Base-by-base conservation (phyloP, 2,329 filamentous ascomycete species). In the Neocatenulostroma microsporum region DNA sequence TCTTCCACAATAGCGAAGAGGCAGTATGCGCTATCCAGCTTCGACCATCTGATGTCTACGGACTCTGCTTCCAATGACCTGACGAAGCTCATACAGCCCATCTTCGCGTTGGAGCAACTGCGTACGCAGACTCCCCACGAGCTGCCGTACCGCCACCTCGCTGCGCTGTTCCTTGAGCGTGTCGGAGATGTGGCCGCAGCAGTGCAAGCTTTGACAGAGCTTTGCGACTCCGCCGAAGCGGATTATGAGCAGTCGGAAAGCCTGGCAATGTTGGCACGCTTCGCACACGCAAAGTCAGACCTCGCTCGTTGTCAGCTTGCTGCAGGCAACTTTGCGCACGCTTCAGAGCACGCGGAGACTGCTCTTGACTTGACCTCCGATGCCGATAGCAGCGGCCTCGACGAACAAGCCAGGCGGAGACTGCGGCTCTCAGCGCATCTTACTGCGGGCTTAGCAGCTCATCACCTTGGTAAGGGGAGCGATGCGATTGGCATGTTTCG, bases 241-340 rank as follows among this genome's bases (percentile, higher is more conserved):
- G 80, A 88, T 37, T 98, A 88, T 54, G 89, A 96, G 62, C 71
- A 75, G 5, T 83, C 82, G 0, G 88, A 96, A 58, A 89, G 85
- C 0, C 60, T 78, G 0, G 64, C 78, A 9, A 75, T 84, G 4
- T 74, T 96, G 10, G 78, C 76, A 5, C 76, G 73, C 15, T 94
- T 88, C 57, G 83, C 85, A 1, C 72, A 93, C 40, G 84, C 84
- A 17, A 93, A 88, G 59, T 77, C 84, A 1, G 93, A 98, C 56
- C 72, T 94, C 8, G 84, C 86, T 5, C 77, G 93, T n/a, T 80
- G 80, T 14, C 80, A 87, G 37, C 74, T 98, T 1, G 84, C 86
- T 1, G 64, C 72, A 5, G 69, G 74, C 1, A 66, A 73, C 9
- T 86, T 82, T 51, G 63, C 73, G 1, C 64, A 76, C 35, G 88